A percentile compares a stretch with the other conserved stretches of the same genome.
These are phyloP conservation scores for Triticum aestivum DNA, from an alignment of 176 grass and related monocot genomes.

Conservation along the genomic window IWGSC_CS_RefSeq_v2.1 NC_057797.1:37024070-37024569, in stretches of 20 bases:
- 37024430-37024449: slow-evolving; percentile 9
- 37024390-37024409: not conserved
- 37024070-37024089: not conserved
- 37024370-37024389: not conserved
- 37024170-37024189: no score
- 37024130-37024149: no score
- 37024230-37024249: no score
- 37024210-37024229: no score
- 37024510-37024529: not conserved
- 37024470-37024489: no score
- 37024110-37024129: no score
- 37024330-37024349: not conserved
- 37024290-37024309: not conserved
- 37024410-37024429: not conserved
- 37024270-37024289: no score
- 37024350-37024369: not conserved
- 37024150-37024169: no score
- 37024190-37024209: no score
- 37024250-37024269: no score
- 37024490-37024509: no score
- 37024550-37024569: not conserved
- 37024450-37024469: not conserved
- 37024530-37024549: no score
- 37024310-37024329: not conserved
- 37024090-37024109: slow-evolving; percentile 8